Evolutionary conservation across 345 rosid genomes (phyloP).

Genomic region (Syzygium aromaticum): DNA sequence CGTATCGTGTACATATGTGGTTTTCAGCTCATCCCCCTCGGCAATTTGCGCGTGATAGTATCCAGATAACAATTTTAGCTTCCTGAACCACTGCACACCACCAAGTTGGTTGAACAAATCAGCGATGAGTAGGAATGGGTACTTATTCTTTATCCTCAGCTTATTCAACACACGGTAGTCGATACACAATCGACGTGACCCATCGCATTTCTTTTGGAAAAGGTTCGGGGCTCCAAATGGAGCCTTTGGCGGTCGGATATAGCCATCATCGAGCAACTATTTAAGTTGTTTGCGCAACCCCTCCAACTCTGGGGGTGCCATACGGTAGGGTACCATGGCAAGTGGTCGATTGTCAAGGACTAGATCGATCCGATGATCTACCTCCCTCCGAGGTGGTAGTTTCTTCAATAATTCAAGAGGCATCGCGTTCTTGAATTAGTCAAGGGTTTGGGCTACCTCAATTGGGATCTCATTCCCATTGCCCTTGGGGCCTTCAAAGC

Average conservation of each 20-base stretch:
- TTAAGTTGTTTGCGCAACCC: not conserved
- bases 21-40: not conserved
- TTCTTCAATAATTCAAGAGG: not conserved
- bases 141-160: not conserved
- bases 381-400: not conserved
- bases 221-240: not conserved
- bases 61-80: not conserved
- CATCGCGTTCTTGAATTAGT: not conserved
- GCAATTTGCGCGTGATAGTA: not conserved
- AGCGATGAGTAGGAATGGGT: not conserved
- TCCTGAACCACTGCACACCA: not conserved
- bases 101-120: not conserved
- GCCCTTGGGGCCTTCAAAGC: not conserved
- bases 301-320: not conserved
- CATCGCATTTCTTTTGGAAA: not conserved
- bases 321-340: not conserved
- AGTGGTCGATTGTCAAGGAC: not conserved
- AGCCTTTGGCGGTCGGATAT: not conserved
- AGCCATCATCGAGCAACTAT: not conserved
- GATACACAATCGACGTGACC: not conserved
- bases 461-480: not conserved
- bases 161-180: not conserved
- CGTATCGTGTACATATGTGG: not conserved
- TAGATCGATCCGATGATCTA: not conserved
- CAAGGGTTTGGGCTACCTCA: not conserved